These are phyloP conservation scores for Calvatia gigantea DNA, from an alignment of 768 basidiomycete species.

Conservation along the genomic window DNA sequence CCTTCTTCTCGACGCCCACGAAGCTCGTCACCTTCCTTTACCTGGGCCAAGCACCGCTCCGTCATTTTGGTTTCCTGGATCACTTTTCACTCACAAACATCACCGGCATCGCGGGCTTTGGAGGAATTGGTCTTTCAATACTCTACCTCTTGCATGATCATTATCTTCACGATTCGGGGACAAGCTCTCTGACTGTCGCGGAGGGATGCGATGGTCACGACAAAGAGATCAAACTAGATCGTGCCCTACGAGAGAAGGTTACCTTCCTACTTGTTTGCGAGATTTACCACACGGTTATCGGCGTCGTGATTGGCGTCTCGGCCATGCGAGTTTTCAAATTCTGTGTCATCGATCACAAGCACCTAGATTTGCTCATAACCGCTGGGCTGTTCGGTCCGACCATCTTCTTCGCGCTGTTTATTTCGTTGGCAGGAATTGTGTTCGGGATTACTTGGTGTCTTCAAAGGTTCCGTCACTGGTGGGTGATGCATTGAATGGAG, in stretches of 20 bases:
- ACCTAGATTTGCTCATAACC: constrained; percentile 4
- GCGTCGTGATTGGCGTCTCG: constrained; percentile 3
- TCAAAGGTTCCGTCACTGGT: background rate
- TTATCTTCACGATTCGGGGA: background rate
- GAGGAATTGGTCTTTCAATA: constrained; percentile 2
- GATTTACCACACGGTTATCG: constrained; percentile 5
- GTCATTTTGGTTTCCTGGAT: background rate
- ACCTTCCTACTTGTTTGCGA: constrained; percentile 6
- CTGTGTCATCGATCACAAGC: constrained; percentile 1
- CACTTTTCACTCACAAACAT: background rate
- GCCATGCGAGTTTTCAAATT: background rate
- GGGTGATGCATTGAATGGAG: background rate
- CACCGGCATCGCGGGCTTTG: constrained; percentile 3
- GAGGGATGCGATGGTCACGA: background rate
- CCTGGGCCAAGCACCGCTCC: constrained; percentile 3
- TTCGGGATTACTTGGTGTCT: constrained; percentile 4
- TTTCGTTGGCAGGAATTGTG: background rate
- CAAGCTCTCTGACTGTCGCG: background rate
- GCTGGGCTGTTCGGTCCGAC: constrained; percentile 6
- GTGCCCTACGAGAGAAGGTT: constrained; percentile 6
- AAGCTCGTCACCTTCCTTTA: constrained; percentile 4
- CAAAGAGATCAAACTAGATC: background rate
- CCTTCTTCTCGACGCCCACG: background rate
- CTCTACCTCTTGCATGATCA: background rate
- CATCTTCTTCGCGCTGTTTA: background rate